These are phyloP conservation scores for Grosmannia huntii DNA, from an alignment of 2,329 filamentous ascomycete species.

Conservation along the genomic window DNA sequence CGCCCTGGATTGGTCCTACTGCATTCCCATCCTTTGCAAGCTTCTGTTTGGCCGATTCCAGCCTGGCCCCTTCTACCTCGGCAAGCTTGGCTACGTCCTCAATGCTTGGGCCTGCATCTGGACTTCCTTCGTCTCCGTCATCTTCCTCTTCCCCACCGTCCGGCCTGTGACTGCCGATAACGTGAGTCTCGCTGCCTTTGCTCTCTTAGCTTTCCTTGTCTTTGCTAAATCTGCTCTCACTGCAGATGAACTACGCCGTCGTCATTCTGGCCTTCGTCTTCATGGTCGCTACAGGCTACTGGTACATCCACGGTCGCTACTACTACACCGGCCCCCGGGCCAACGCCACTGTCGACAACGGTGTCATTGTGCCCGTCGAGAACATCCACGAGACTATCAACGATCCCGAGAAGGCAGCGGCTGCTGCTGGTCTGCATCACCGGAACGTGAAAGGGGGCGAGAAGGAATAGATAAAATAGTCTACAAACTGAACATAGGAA, in stretches of 20 bases:
- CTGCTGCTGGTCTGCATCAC: conserved; percentile 8
- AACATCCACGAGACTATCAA: not conserved
- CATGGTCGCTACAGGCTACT: conserved; percentile 28
- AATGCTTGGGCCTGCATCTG: conserved; percentile 37
- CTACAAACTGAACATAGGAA: not conserved
- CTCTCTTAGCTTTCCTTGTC: not conserved
- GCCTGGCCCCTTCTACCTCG: conserved; percentile 39
- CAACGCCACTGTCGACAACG: conserved; percentile 16
- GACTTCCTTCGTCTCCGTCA: conserved; percentile 39
- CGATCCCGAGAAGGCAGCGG: conserved; percentile 7
- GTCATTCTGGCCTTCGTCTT: conserved; percentile 35
- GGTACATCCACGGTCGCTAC: conserved; percentile 29
- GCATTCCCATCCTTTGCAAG: conserved; percentile 43
- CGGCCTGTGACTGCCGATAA: conserved; percentile 31
- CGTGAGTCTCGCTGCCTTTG: conserved; percentile 17
- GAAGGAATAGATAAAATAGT: not conserved
- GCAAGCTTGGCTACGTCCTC: conserved; percentile 24
- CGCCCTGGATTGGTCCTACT: conserved; percentile 41
- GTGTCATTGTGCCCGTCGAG: conserved; percentile 13
- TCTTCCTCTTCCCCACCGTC: conserved; percentile 38
- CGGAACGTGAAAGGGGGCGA: not conserved
- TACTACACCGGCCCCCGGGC: conserved; percentile 34
- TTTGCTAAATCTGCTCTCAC: not conserved
- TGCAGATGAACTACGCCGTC: conserved; percentile 42
- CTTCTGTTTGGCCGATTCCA: conserved; percentile 33